Base-by-base conservation (phyloP, 345 rosid genomes). In the Populus ilicifolia region DNA sequence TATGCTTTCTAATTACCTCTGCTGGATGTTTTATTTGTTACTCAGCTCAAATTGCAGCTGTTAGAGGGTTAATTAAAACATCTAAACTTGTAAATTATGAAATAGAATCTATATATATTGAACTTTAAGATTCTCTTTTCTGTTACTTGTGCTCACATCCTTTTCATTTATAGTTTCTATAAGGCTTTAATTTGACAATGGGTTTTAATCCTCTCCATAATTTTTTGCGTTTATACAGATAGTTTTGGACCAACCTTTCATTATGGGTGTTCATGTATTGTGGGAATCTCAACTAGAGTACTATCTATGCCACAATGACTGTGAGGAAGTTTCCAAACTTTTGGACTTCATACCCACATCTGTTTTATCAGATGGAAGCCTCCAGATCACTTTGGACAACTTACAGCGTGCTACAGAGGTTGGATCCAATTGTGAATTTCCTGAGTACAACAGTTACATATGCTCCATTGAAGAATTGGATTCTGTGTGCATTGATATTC, bases 241-340 rank as follows among this genome's bases (percentile, higher is more conserved):
- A 84, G 90, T 93, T 80, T 80, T 96, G 86, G 99, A 96, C 87
- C 99, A 92, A 73, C 99, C 97, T 80, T 87, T 90, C 76, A 91
- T 86, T 71, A 93, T 93, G 94, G 99, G 98, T 72, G 94, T 93
- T 81, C 97, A 92, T 87, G 89, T 92, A 50, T 85, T 88, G 43
- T 96, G 98, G 99, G 97, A 96, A 65, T 93, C 99, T 23, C 97
- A 93, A 83, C 81, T 96, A 79, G 98, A 93, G 91, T 96, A 93
- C 77, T 82, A 90, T 79, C 81, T 88, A 78, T 89, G 89, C 81
- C 99, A 90, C 81, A 92, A 92, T 90, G 94, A 96, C 78, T 92
- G 94, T 98, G 94, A 89, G 77, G 99, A 96, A 86, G 93, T 93
- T 78, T 86, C 80, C 38, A 92, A 90, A 85, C 87, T 93, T 71